Percentiles rank a stretch among this genome's conserved stretches.
Conservation (phyloP, 805 yeast species). For the Lipomyces chichibuensis region DNA sequence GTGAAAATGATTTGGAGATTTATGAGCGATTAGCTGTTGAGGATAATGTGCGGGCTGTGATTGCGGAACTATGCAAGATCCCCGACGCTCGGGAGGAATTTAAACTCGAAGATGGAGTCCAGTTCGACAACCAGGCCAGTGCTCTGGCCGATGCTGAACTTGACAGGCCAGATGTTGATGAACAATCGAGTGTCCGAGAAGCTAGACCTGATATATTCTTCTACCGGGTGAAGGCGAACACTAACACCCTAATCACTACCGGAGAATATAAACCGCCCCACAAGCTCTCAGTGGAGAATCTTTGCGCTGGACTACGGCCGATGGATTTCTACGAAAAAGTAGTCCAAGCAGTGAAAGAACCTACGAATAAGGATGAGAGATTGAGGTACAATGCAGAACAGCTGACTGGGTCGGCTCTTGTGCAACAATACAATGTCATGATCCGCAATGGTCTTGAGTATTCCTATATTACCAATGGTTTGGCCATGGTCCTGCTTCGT, state of each 20-base stretch:
- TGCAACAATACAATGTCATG: not conserved
- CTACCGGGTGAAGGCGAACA: not conserved
- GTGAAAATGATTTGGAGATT: not conserved
- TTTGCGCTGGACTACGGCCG: slow-evolving; percentile 3
- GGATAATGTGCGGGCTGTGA: not conserved
- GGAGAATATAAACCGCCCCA: not conserved
- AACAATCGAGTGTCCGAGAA: not conserved
- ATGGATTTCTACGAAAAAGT: not conserved
- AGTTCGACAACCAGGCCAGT: not conserved
- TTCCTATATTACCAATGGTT: not conserved
- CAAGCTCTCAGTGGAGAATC: not conserved
- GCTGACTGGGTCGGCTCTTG: not conserved
- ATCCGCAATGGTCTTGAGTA: not conserved
- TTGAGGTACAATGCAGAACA: not conserved
- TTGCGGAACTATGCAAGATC: not conserved
- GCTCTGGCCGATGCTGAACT: not conserved
- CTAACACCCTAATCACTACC: not conserved
- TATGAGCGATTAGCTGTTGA: not conserved
- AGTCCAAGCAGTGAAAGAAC: not conserved
- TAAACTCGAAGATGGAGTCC: not conserved
- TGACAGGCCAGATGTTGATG: not conserved
- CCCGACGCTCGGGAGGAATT: not conserved
- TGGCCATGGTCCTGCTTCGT: not conserved
- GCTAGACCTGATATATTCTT: not conserved
- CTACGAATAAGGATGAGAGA: not conserved